Evolutionary conservation across 2,329 filamentous ascomycete genomes (phyloP).

Genomic region (Aspergillus carbonarius): DNA sequence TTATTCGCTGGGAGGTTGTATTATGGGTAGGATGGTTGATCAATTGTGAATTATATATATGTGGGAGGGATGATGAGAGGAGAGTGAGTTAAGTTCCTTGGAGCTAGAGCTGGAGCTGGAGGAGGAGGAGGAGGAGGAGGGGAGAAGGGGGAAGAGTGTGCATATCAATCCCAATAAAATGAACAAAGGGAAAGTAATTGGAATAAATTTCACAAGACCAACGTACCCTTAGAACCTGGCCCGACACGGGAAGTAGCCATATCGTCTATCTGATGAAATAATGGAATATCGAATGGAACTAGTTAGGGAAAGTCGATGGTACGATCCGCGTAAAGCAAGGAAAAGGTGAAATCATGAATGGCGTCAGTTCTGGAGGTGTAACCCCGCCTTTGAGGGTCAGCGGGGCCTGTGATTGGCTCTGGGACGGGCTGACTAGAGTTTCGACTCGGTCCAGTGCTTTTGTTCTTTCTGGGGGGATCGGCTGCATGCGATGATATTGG

Average conservation of each 20-base stretch:
- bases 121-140: too few relatives aligned
- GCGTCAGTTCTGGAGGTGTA: constrained; percentile 20
- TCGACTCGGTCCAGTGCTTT: not conserved
- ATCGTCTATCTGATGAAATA: not conserved
- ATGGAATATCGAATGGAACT: not conserved
- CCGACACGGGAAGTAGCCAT: not conserved
- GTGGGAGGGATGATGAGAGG: too few relatives aligned
- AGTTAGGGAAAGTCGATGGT: not conserved
- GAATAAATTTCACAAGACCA: too few relatives aligned
- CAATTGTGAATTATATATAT: too few relatives aligned
- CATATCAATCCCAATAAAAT: too few relatives aligned
- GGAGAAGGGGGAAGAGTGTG: too few relatives aligned
- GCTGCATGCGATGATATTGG: not conserved
- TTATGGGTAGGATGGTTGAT: too few relatives aligned
- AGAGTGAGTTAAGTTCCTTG: too few relatives aligned
- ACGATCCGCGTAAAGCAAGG: constrained; percentile 3
- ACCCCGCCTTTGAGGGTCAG: constrained; percentile 16
- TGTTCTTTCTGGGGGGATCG: not conserved
- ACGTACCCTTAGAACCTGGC: not conserved
- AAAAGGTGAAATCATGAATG: constrained; percentile 21
- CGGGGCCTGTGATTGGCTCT: constrained; percentile 13
- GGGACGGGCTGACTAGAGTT: constrained; percentile 4
- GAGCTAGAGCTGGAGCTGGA: too few relatives aligned
- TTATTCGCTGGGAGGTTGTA: too few relatives aligned
- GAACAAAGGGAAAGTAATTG: too few relatives aligned